A percentile compares a stretch with the other conserved stretches of the same genome.
phyloP scores from a whole-genome alignment of 208 protist species.

The Leishmania aethiopica region DNA sequence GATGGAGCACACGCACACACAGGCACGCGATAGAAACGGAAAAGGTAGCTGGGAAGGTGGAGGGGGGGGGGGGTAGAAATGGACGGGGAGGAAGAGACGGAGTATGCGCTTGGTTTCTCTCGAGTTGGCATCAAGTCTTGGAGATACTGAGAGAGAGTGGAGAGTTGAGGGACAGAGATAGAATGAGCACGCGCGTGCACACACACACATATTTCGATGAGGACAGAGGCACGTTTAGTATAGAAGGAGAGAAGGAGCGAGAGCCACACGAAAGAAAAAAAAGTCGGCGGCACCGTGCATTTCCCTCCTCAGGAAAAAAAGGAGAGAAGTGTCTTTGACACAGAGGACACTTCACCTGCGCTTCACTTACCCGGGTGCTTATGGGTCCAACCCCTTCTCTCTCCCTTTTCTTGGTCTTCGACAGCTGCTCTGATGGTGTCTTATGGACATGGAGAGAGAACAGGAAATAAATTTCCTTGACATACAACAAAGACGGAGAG shows the following conservation, averaged over 20 bases:
- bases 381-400: background rate
- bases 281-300: background rate
- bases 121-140: background rate
- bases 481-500: background rate
- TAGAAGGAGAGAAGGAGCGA: no score
- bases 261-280: background rate
- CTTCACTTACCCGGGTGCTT: background rate
- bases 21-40: background rate
- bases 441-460: background rate
- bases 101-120: background rate
- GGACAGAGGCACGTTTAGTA: background rate
- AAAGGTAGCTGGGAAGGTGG: background rate
- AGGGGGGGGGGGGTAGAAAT: background rate
- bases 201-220: background rate
- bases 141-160: background rate
- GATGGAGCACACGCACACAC: background rate
- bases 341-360: background rate
- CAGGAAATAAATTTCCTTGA: slow-evolving; percentile 1
- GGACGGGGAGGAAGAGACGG: background rate
- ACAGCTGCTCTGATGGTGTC: background rate
- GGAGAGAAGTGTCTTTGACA: background rate
- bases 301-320: background rate
- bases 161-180: background rate
- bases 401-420: background rate
- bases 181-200: background rate